Percentiles rank a stretch among this genome's conserved stretches.
Evolutionary conservation across 2,329 filamentous ascomycete genomes (phyloP).

Genomic region (Colletotrichum navitas): DNA sequence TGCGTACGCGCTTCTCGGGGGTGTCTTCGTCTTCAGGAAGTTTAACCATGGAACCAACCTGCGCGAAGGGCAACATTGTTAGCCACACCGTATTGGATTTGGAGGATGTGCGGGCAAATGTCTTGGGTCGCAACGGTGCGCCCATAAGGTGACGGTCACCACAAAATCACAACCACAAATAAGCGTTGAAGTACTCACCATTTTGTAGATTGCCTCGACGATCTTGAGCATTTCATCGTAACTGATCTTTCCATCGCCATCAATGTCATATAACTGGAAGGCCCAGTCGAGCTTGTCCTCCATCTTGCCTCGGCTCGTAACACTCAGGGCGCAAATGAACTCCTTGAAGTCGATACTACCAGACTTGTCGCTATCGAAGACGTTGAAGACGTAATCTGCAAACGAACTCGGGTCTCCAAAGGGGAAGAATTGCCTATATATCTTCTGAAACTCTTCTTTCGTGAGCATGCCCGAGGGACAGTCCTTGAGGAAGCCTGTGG

Average conservation of each 20-base stretch:
- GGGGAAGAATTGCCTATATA: constrained; percentile 99
- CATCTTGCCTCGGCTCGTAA: constrained; percentile 98
- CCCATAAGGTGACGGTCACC: background rate
- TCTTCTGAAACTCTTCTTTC: constrained; percentile 99
- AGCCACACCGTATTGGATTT: background rate
- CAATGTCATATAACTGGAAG: constrained; percentile 99
- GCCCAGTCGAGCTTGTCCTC: constrained; percentile 99
- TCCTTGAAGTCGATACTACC: constrained; percentile 99
- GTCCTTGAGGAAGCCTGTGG: constrained; percentile 93
- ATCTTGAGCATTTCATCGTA: constrained; percentile 99
- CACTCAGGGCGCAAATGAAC: constrained; percentile 97
- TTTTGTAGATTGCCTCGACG: constrained; percentile 99
- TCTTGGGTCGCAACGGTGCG: background rate
- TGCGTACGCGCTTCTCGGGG: constrained; percentile 95
- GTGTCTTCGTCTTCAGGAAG: constrained; percentile 98
- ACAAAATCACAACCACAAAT: background rate
- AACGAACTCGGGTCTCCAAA: constrained; percentile 98
- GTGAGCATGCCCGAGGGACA: constrained; percentile 96
- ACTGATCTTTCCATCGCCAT: constrained; percentile 98
- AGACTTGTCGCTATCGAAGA: constrained; percentile 97
- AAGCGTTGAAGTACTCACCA: constrained; percentile 70
- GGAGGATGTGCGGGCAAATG: background rate
- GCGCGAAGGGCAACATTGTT: constrained; percentile 15
- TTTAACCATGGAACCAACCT: constrained; percentile 99
- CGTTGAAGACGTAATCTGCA: constrained; percentile 99